phyloP scores from a whole-genome alignment of 345 rosid genomes.

The Clarkia xantiana region DNA sequence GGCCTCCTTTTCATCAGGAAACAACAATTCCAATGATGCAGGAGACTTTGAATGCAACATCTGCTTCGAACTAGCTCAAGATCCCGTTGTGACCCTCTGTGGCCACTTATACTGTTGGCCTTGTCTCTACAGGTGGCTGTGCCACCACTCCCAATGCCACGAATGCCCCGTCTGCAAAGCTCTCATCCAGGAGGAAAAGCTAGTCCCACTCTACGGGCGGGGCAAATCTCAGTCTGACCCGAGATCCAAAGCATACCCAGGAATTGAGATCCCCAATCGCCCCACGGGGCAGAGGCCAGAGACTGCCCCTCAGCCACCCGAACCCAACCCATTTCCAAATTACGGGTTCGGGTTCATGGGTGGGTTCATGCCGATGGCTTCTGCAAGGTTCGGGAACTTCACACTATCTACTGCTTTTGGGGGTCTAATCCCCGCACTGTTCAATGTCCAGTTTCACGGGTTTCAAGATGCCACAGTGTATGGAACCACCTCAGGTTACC shows the following conservation, averaged over 20 bases:
- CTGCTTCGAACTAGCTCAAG: constrained; percentile 83
- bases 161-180: constrained; percentile 98
- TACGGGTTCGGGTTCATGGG: constrained; percentile 58
- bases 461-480: constrained; percentile 52
- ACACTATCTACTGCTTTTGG: constrained; percentile 55
- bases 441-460: constrained; percentile 64
- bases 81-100: constrained; percentile 77
- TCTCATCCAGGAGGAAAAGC: constrained; percentile 65
- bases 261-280: constrained; percentile 49
- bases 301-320: constrained; percentile 42
- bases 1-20: constrained; percentile 20
- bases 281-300: constrained; percentile 75
- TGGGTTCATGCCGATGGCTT: constrained; percentile 53
- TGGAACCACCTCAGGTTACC: constrained; percentile 51
- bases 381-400: constrained; percentile 57
- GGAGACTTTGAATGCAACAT: constrained; percentile 92
- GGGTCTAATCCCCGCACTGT: constrained; percentile 60
- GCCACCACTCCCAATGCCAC: constrained; percentile 68
- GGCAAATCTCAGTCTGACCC: constrained; percentile 72
- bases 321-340: constrained; percentile 30
- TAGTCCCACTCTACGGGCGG: constrained; percentile 93
- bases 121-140: constrained; percentile 73
- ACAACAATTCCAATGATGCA: constrained; percentile 29
- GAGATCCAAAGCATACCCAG: constrained; percentile 50
- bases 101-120: constrained; percentile 97